Base-by-base conservation (phyloP, 176 grass and related monocot species). In the Neostapfia colusana region DNA sequence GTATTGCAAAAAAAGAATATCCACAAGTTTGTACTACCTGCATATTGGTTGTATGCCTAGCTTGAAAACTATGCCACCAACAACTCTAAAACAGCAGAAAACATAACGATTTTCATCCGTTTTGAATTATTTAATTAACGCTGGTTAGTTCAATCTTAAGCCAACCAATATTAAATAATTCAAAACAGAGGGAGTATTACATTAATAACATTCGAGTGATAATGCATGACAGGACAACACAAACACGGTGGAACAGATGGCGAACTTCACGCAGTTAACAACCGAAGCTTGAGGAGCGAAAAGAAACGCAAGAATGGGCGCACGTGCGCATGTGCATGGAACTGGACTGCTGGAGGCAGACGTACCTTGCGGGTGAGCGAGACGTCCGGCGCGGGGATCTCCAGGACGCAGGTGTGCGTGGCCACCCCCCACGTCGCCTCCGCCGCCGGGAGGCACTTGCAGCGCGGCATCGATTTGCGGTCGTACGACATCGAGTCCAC, bases 331-430 rank as follows among this genome's bases (percentile, higher is more conserved):
- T 31, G 74, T 83, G 74, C 74, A 68, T 50, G 60, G 34, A 56
- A n/a, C n/a, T n/a, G n/a, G n/a, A n/a, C n/a, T n/a, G 41, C 6
- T 2, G 41, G 10, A 12, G 44, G 14, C 34, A 31, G 41, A 69
- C 37, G 50, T 92, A 99, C 95, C 95, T 99, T 99, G 84, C 92
- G 95, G 41, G 92, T 79, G 80, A 99, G 91, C 56, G 95, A 99
- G 64, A 95, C 36, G 82, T 92, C 89, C 50, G 95, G 91, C 76
- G 80, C 77, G 14, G 91, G 95, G 77, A 94, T 79, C 73, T 99
- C 92, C 31, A 84, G 39, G 89, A 94, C 74, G 91, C 95, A 99
- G 79, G 85, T 63, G 85, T 79, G 77, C 10, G 87, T 78, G 0
- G 85, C 76, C 25, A 88, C 8, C 7, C 83, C 83, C 91, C 86